Base-by-base conservation (phyloP, 495 filamentous ascomycete species). In the Darksidea phi region DNA sequence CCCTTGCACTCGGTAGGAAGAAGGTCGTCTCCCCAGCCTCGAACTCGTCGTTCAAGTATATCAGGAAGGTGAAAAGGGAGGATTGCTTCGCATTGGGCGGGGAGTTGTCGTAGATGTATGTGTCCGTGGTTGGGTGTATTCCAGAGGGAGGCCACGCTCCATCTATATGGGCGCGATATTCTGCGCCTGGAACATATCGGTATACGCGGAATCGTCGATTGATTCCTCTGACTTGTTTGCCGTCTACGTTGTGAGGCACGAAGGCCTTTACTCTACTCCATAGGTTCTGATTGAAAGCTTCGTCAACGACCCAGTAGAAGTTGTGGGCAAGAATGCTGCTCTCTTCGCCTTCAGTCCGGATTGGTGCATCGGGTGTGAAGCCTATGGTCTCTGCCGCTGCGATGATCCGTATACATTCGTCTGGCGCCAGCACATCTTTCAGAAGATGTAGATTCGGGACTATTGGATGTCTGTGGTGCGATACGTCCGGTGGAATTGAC, bases 21-120 rank as follows among this genome's bases (percentile, higher is more conserved):
- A 77, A 80, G 2, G 77, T 80, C 0, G 78, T 80, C 62, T 80
- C 77, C 32, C 78, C 78, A 23, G 71, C 76, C 56, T 77, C 73
- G 47, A 80, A 80, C 51, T 80, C 78, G 48, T 80, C 78, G 46
- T 79, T 80, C 23, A 80, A 61, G 53, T 80, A 80, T 4, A 80
- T 74, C n/a, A 80, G 62, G 66, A 80, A 79, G 2, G 78, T 80
- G 25, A 79, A 79, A 17, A 79, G 60, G 2, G 74, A 77, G 32
- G 75, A 79, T 62, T 80, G 78, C 57, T 75, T 77, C 47, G 70
- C 74, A 11, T 64, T 66, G 32, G 67, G 53, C 11, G 76, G 78
- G 20, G 76, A 78, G 4, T 69, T 65, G 49, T 80, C 77, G 67
- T 80, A 80, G 15, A 76, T 68, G 50, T 80, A 80, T 1, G 58